Conservation (phyloP, 2,329 filamentous ascomycete species). For the Fusarium clavum region DNA sequence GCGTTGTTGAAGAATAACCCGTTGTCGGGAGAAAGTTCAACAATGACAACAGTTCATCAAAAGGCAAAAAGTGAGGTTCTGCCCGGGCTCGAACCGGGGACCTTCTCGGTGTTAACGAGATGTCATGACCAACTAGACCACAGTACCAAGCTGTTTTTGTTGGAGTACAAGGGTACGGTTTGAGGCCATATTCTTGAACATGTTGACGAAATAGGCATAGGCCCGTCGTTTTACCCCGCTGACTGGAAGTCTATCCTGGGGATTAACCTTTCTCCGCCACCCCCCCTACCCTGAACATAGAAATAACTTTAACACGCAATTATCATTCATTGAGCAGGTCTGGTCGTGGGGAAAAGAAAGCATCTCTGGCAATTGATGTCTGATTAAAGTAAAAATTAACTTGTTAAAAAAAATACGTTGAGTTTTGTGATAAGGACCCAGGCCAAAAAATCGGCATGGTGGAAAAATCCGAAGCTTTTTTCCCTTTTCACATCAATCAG, state of each 20-base stretch:
- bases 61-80: background rate
- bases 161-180: fast-evolving
- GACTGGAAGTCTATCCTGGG: fast-evolving
- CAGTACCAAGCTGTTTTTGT: background rate
- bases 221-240: fast-evolving
- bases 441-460: no score
- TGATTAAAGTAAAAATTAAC: no score
- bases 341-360: no score
- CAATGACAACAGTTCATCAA: background rate
- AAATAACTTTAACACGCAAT: no score
- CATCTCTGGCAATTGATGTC: no score
- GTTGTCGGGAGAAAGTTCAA: background rate
- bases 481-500: no score
- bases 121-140: background rate
- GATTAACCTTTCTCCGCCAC: background rate
- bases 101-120: background rate
- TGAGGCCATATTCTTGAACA: fast-evolving
- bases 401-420: no score
- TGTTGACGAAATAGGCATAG: background rate
- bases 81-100: background rate
- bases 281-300: background rate
- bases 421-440: no score
- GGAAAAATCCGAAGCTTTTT: no score
- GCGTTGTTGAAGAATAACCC: no score
- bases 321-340: no score